Evolutionary conservation across 208 protist genomes (phyloP), one percentile per base, ranked within the genome.

Genomic region (Strigomonas oncopelti): DNA sequence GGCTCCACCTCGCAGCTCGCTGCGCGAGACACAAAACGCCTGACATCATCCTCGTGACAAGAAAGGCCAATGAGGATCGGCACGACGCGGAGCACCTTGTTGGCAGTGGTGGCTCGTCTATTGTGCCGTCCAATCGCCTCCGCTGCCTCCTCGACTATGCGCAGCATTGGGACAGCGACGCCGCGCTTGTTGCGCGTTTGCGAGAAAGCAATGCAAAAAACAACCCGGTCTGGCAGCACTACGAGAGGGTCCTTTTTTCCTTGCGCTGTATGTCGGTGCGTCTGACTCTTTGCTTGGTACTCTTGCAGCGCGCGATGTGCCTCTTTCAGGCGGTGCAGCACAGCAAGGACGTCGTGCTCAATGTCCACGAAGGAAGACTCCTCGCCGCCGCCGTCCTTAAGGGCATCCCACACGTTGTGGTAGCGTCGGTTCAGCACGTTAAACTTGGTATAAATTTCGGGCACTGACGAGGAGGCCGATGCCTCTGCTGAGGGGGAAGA

Each of bases 171-270:
- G 1, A 18, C 11, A 2, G 77, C 83, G n/a, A 89, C 81, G 4
- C 78, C 72, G 9, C 24, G 46, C 5, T 42, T 58, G 54, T 85
- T 66, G 34, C 71, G 75, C n/a, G 79, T 82, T 45, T 92, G 79
- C 5, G 73, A 71, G 56, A 80, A 87, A 14, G 71, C 61, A n/a
- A 92, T 68, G 16, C 89, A 45, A 38, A 88, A 82, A 11, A 87
- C 71, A 14, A 83, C 62, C 8, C 67, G 65, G 25, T 66, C 52
- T 0, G 80, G 80, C 14, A 73, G 16, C 5, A 20, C 13, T 16
- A 31, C 25, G 38, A 13, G 3, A 38, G 34, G 7, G 34, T 38
- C 34, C 9, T 38, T 9, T 13, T 38, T 9, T 3, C 7, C 9
- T 38, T 38, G 34, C 34, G 34, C 9, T 38, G 3, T 3, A 38